Conservation (phyloP, 2,329 filamentous ascomycete genomes). For the Trichoderma breve region DNA sequence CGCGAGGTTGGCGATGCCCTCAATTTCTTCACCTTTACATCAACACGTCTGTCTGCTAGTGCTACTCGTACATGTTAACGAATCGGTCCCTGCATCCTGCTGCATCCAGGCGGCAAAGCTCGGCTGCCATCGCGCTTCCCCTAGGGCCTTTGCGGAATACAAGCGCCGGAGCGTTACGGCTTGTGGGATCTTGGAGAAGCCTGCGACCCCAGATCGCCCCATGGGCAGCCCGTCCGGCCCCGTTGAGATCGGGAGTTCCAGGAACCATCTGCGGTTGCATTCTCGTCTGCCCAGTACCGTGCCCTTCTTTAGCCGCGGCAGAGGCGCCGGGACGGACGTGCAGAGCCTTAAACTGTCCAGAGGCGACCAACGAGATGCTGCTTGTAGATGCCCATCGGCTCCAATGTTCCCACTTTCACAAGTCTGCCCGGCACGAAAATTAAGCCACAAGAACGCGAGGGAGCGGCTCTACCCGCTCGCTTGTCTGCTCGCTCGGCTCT, state of each 20-base stretch:
- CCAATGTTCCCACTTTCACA: constrained; percentile 5
- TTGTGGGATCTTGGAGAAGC: constrained; percentile 19
- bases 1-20: constrained; percentile 14
- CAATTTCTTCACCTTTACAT: constrained; percentile 7
- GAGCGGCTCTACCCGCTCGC: constrained; percentile 15
- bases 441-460: not conserved
- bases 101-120: constrained; percentile 15
- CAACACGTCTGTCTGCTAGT: not conserved
- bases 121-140: constrained; percentile 19
- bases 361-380: constrained; percentile 7
- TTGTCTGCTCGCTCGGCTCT: not conserved
- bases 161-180: constrained; percentile 21
- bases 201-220: constrained; percentile 16
- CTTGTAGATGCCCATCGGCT: not conserved
- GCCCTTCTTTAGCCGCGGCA: constrained; percentile 16
- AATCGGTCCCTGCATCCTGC: not conserved
- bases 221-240: constrained; percentile 15
- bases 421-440: constrained; percentile 2
- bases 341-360: not conserved
- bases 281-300: constrained; percentile 7
- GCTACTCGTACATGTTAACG: not conserved
- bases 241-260: constrained; percentile 19
- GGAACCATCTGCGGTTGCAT: constrained; percentile 11
- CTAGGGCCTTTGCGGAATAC: constrained; percentile 19
- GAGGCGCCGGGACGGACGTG: constrained; percentile 1